A percentile compares a stretch with the other conserved stretches of the same genome.
These are phyloP conservation scores for Aureobasidium musti DNA, from an alignment of 2,329 filamentous ascomycete species.

Conservation along the genomic window DNA sequence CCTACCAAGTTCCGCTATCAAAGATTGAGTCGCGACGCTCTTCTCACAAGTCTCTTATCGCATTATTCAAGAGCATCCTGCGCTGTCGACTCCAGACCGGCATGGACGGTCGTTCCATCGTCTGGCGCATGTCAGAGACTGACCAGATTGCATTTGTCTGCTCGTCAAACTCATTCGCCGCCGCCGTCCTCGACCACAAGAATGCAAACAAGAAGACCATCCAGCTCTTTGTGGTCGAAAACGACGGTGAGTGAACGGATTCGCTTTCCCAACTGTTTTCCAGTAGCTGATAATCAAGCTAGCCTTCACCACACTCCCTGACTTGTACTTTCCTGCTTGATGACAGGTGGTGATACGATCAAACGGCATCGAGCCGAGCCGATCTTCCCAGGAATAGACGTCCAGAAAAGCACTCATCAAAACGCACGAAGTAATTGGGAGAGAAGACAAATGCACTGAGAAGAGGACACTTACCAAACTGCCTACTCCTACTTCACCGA, in stretches of 20 bases:
- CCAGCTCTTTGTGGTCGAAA: background rate
- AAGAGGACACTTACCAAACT: background rate
- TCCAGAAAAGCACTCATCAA: no score
- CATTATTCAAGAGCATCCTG: background rate
- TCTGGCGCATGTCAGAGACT: background rate
- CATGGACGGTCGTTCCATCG: background rate
- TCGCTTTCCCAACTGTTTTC: no score
- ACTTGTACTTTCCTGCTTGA: background rate
- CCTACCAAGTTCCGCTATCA: background rate
- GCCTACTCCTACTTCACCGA: background rate
- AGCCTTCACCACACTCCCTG: background rate
- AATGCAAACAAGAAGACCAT: background rate
- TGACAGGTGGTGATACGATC: no score
- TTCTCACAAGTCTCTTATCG: background rate
- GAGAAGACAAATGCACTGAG: background rate
- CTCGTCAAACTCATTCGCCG: background rate
- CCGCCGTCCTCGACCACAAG: background rate
- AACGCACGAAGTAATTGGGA: no score
- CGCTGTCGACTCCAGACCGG: background rate
- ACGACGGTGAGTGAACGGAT: no score
- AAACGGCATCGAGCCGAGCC: no score
- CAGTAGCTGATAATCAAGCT: no score
- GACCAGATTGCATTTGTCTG: background rate
- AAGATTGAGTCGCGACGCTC: background rate
- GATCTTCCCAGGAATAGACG: background rate